phyloP scores from a whole-genome alignment of 192 early-diverging fungal genomes.

The Coemansia sp. region DNA sequence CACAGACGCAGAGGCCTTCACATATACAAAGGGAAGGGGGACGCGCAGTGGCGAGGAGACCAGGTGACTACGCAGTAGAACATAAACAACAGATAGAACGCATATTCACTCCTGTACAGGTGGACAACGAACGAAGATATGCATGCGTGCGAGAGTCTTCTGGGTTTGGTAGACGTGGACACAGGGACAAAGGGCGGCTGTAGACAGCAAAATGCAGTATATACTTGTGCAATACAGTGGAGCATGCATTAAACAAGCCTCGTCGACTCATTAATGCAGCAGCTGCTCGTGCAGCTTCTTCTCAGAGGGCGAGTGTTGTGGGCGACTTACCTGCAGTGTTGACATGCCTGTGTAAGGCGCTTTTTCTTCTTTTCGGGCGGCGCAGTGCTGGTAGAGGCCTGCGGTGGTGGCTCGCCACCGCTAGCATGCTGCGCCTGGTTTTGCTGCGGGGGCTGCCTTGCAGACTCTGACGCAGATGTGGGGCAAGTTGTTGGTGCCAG shows the following conservation, averaged over 20 bases:
- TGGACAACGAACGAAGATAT: background rate
- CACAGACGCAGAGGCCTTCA: background rate
- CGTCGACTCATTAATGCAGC: background rate
- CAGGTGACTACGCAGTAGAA: slow-evolving; percentile 1
- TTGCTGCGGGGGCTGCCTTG: slow-evolving; percentile 17
- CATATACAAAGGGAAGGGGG: background rate
- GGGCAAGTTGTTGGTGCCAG: background rate
- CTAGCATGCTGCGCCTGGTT: slow-evolving; percentile 1
- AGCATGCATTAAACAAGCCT: slow-evolving; percentile 6
- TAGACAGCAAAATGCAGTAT: background rate
- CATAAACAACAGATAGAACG: background rate
- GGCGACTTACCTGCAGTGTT: slow-evolving; percentile 49
- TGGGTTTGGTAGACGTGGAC: background rate
- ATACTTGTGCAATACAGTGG: background rate
- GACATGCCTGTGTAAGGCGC: slow-evolving; percentile 54
- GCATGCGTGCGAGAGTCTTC: background rate
- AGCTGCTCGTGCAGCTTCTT: background rate
- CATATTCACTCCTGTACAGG: background rate
- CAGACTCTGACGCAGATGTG: slow-evolving; percentile 3
- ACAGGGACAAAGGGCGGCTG: background rate
- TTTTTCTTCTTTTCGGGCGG: slow-evolving; percentile 49
- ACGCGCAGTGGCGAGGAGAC: background rate
- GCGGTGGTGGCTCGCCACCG: slow-evolving; percentile 11
- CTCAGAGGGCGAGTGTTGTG: background rate
- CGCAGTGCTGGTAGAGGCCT: slow-evolving; percentile 1